Evolutionary conservation across 768 basidiomycete genomes (phyloP).

Genomic region (Daedalea quercina): DNA sequence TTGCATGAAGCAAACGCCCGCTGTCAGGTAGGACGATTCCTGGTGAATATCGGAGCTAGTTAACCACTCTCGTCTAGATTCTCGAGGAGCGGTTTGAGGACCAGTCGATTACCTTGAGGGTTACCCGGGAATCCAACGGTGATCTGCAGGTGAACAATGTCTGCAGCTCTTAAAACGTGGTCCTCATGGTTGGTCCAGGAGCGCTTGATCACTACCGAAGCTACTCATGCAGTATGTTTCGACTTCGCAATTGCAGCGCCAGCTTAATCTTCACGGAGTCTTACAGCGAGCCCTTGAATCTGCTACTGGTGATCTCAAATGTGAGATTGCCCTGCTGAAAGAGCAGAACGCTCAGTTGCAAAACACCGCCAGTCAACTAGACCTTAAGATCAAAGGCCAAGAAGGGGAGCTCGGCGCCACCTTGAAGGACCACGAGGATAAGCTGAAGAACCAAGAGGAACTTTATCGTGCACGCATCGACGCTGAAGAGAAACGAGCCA

Average conservation of each 20-base stretch:
- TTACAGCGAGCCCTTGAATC: conserved; percentile 25
- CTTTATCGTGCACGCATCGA: conserved; percentile 3
- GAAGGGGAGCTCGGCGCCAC: conserved; percentile 4
- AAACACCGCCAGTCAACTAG: conserved; percentile 12
- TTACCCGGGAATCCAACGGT: conserved; percentile 47
- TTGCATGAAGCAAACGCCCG: conserved; percentile 10
- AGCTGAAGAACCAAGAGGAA: conserved; percentile 9
- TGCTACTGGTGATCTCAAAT: conserved; percentile 26
- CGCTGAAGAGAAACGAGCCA: conserved; percentile 8
- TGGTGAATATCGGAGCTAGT: not conserved
- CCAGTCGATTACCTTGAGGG: conserved; percentile 42
- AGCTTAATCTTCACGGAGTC: conserved; percentile 9
- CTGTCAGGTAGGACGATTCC: conserved; percentile 10
- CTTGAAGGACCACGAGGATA: conserved; percentile 13
- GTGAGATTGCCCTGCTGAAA: conserved; percentile 33
- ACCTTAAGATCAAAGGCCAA: conserved; percentile 7
- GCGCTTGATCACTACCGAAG: conserved; percentile 30
- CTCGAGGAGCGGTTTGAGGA: conserved; percentile 58
- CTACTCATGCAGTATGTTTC: conserved; percentile 27
- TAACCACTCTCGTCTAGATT: conserved; percentile 24
- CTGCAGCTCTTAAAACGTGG: not conserved
- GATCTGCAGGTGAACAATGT: conserved; percentile 39
- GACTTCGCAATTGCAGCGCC: not conserved
- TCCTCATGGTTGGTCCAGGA: conserved; percentile 24
- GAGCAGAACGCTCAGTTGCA: conserved; percentile 32